These are phyloP conservation scores for Calocera cornea DNA, from an alignment of 768 basidiomycete species.

Conservation along the genomic window DNA sequence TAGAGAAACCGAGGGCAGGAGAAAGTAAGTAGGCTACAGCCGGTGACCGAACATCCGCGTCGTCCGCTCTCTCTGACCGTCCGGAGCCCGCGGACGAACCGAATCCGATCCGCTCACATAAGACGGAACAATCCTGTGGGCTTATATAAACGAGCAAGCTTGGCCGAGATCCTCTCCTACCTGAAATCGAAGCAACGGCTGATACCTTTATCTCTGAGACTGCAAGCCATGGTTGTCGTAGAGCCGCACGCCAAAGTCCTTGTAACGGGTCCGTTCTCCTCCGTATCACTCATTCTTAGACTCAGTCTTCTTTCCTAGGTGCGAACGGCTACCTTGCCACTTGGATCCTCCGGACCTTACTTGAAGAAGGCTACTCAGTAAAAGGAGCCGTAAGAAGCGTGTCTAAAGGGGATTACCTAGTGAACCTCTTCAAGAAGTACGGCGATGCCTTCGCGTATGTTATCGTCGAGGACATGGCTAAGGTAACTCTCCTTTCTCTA, in stretches of 20 bases:
- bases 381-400: conserved; percentile 8
- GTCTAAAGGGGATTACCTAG: conserved; percentile 8
- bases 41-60: neutral
- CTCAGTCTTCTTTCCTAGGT: neutral
- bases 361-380: conserved; percentile 2
- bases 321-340: neutral
- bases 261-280: neutral
- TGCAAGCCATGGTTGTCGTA: neutral
- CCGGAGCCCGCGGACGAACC: neutral
- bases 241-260: neutral
- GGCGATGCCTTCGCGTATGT: conserved; percentile 10
- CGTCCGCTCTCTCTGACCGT: neutral
- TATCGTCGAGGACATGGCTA: conserved; percentile 13
- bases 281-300: neutral
- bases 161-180: too few species aligned
- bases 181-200: too few species aligned
- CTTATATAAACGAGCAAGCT: neutral
- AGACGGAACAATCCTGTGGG: neutral
- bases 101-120: neutral
- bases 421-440: neutral
- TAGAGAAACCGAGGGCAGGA: too few species aligned
- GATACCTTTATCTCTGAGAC: neutral
- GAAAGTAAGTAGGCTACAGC: too few species aligned
- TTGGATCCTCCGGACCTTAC: neutral
- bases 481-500: too few species aligned